Percentiles rank a stretch among this genome's conserved stretches.
Evolutionary conservation across 78 protist genomes (phyloP).

Genomic region (Emiliania huxleyi): DNA sequence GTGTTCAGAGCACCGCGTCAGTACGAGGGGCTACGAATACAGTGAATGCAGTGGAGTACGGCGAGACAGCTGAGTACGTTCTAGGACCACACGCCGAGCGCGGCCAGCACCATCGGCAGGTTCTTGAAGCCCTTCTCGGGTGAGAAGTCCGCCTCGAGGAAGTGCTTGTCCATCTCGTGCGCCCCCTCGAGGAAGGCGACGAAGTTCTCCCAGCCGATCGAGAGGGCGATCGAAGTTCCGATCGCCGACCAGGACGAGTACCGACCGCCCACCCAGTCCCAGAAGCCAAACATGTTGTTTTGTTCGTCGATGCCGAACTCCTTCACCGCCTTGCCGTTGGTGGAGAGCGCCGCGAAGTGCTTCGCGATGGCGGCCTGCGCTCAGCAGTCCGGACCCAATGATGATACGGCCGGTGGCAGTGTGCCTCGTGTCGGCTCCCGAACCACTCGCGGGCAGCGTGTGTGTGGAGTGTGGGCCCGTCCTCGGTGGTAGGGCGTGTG

Average conservation of each 20-base stretch:
- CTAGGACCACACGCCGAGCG: not conserved
- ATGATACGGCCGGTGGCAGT: no score
- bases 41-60: no score
- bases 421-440: no score
- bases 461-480: no score
- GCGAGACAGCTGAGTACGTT: no score
- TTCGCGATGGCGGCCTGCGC: constrained; percentile 75
- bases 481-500: no score
- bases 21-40: no score
- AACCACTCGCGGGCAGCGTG: not conserved
- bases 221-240: constrained; percentile 84
- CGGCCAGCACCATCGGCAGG: constrained; percentile 72
- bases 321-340: constrained; percentile 74
- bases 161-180: constrained; percentile 93
- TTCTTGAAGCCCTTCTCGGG: constrained; percentile 55
- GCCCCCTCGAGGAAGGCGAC: constrained; percentile 89
- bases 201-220: constrained; percentile 80
- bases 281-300: constrained; percentile 93
- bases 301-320: constrained; percentile 87
- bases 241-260: constrained; percentile 96
- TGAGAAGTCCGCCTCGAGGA: constrained; percentile 55
- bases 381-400: not conserved
- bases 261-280: constrained; percentile 98
- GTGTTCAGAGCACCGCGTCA: no score
- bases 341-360: constrained; percentile 97